A percentile compares a stretch with the other conserved stretches of the same genome.
Conservation (phyloP, 2,329 filamentous ascomycete genomes). For the Exophiala lecanii-corni region DNA sequence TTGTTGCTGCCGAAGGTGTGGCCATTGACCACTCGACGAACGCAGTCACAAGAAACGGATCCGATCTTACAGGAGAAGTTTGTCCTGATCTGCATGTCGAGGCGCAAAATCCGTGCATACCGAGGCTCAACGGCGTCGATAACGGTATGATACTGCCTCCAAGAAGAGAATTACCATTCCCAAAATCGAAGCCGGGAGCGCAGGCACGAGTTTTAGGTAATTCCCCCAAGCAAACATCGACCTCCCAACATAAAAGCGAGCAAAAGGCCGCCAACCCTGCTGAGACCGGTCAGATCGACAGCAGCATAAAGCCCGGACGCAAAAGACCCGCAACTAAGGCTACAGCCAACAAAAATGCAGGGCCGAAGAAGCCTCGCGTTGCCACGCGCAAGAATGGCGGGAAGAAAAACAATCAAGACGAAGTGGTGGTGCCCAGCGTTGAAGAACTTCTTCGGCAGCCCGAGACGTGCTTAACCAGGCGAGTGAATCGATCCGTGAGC, state of each 20-base stretch:
- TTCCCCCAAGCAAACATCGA: too few relatives aligned
- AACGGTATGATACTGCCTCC: too few relatives aligned
- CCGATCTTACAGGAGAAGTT: neutral
- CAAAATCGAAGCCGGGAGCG: slow-evolving; percentile 26
- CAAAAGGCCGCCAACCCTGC: too few relatives aligned
- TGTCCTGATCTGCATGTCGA: neutral
- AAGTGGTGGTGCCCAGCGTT: slow-evolving; percentile 14
- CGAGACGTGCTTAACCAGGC: neutral
- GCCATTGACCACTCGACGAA: too few relatives aligned
- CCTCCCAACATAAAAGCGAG: too few relatives aligned
- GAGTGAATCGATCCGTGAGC: neutral
- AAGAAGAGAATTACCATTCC: slow-evolving; percentile 39
- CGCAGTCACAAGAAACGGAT: neutral
- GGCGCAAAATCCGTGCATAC: neutral
- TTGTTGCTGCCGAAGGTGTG: too few relatives aligned
- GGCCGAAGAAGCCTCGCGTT: slow-evolving; percentile 1
- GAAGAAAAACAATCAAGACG: slow-evolving; percentile 4
- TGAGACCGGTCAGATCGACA: too few relatives aligned
- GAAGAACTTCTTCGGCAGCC: slow-evolving; percentile 18
- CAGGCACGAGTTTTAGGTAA: too few relatives aligned
- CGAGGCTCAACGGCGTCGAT: too few relatives aligned
- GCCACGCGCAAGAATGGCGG: slow-evolving; percentile 5
- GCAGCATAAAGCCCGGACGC: too few relatives aligned
- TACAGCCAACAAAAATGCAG: slow-evolving; percentile 14
- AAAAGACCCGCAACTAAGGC: slow-evolving; percentile 11